Conservation (phyloP, 2,329 filamentous ascomycete species). For the Exophiala oligosperma region DNA sequence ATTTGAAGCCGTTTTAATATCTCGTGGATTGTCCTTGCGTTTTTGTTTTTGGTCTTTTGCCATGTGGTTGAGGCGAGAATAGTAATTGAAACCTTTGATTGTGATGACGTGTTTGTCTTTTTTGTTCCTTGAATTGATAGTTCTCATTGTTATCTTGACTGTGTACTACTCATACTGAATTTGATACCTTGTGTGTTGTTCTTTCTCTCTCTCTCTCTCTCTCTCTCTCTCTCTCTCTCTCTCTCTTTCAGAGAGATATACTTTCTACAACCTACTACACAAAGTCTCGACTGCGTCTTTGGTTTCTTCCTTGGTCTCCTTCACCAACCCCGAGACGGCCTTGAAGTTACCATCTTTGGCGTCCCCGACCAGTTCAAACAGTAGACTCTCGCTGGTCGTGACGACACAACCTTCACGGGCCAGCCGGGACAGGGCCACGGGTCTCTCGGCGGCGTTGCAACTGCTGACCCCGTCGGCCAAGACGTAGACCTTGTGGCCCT, state of each 20-base stretch:
- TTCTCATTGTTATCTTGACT: not conserved
- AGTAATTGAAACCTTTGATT: no score
- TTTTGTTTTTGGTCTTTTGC: no score
- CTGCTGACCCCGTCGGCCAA: constrained; percentile 87
- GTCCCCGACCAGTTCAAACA: constrained; percentile 89
- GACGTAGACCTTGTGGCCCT: constrained; percentile 80
- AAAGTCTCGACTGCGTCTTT: constrained; percentile 67
- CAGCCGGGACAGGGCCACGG: constrained; percentile 74
- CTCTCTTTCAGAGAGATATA: no score
- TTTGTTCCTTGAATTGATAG: not conserved
- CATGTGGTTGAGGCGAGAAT: no score
- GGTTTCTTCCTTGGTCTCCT: constrained; percentile 71
- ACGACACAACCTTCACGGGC: constrained; percentile 73
- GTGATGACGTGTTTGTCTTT: no score
- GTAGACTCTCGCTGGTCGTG: constrained; percentile 82
- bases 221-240: no score
- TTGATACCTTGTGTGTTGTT: no score
- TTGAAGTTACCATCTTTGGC: constrained; percentile 70
- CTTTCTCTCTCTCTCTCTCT: no score
- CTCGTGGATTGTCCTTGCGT: no score
- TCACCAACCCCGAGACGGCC: constrained; percentile 72
- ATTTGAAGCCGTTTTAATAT: not conserved
- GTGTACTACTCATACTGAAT: no score
- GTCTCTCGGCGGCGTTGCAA: constrained; percentile 79
- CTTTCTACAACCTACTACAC: constrained; percentile 5